Conservation (phyloP, 2,329 filamentous ascomycete genomes). For the Beauveria rudraprayagi region DNA sequence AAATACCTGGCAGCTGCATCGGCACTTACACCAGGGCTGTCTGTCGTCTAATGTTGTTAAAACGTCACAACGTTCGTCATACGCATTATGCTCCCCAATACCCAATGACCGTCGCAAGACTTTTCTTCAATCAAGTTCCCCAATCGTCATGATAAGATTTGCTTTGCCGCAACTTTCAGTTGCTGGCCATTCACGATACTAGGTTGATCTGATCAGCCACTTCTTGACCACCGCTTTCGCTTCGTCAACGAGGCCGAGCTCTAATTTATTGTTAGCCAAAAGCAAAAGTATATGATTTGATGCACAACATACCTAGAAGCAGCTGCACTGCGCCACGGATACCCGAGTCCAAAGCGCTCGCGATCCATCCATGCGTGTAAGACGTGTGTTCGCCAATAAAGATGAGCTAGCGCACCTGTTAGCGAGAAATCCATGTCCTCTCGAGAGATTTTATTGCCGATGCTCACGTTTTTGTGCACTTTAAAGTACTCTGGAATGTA, state of each 20-base stretch:
- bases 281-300: too few species aligned
- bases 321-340: conserved; percentile 58
- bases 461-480: conserved; percentile 47
- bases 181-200: too few species aligned
- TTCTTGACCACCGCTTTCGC: conserved; percentile 55
- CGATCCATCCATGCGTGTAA: conserved; percentile 66
- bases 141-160: too few species aligned
- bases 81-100: too few species aligned
- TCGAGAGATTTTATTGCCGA: neutral
- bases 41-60: too few species aligned
- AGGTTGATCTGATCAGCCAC: conserved; percentile 52
- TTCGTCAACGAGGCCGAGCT: conserved; percentile 61
- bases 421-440: neutral
- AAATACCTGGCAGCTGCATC: too few species aligned
- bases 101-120: too few species aligned
- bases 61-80: too few species aligned
- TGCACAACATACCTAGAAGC: conserved; percentile 10
- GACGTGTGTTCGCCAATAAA: conserved; percentile 63
- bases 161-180: too few species aligned
- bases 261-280: conserved; percentile 26
- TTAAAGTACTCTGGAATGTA: conserved; percentile 67
- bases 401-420: conserved; percentile 29
- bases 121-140: too few species aligned
- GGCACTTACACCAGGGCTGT: too few species aligned
- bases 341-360: conserved; percentile 58